Evolutionary conservation across 2,329 filamentous ascomycete species (phyloP), one percentile per base, ranked within the genome.

Genomic region (Tolypocladium guangdongense): DNA sequence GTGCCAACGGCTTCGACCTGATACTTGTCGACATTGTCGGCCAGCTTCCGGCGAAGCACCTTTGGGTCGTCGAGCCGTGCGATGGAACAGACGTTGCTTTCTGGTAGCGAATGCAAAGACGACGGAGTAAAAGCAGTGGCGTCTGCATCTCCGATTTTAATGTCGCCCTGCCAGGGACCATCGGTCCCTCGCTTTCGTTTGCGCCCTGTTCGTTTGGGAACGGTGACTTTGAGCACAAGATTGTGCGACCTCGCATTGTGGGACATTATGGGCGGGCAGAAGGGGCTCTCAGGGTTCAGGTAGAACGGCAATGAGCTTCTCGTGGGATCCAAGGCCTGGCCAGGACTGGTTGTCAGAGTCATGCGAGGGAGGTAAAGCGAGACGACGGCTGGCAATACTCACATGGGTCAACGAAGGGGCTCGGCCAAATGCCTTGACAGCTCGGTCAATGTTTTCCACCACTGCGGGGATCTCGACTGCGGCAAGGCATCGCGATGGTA

Each of bases 161-260:
- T 37, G 50, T 74, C 70, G 4, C 75, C 75, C 41, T 75, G 70
- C 64, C 83, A 92, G 0, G 86, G 83, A 5, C 77, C 85, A 53
- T 84, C 67, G 6, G 82, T 83, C n/a, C 89, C 90, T 60, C 85
- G 78, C 71, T 91, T 96, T 55, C 91, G 81, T 69, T 88, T 95
- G 56, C 90, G 81, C 3, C 91, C 91, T 2, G 90, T 96, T 53
- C 89, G 78, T 67, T 85, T 93, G 0, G 93, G 92, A 1, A 97
- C 82, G 0, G 86, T 90, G 53, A 99, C 78, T 66, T 90, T 91
- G 52, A 99, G 76, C 22, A 97, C 77, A 22, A 97, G 73, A 64
- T 96, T 95, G 64, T 90, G 88, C 11, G 89, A 87, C 22, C 81
- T 72, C 35, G 85, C 81, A 64, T 86, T 87, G 43, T 85, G 84